These are phyloP conservation scores for Lactifluus rugatus DNA, from an alignment of 768 basidiomycete genomes.

Conservation along the genomic window DNA sequence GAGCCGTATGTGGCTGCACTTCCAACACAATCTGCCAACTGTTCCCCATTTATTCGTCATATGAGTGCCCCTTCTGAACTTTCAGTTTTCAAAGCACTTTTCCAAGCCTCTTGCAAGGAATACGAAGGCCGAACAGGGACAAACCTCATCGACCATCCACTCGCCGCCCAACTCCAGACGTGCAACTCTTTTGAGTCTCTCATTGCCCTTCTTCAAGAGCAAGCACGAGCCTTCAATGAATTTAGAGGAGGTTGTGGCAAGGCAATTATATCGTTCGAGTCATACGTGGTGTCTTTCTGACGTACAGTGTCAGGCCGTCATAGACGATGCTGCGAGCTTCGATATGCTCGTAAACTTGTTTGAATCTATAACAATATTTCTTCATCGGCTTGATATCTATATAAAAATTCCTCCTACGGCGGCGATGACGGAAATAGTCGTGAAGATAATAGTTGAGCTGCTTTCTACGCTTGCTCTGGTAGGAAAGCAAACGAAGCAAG, in stretches of 20 bases:
- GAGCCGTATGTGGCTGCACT: too few relatives aligned
- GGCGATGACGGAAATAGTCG: not conserved
- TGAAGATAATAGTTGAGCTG: not conserved
- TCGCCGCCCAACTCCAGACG: not conserved
- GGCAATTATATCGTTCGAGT: not conserved
- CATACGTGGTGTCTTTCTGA: not conserved
- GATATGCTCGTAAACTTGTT: not conserved
- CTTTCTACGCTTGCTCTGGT: not conserved
- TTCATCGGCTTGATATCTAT: not conserved
- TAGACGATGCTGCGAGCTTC: not conserved
- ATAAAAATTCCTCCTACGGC: not conserved
- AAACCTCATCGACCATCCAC: not conserved
- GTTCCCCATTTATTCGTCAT: not conserved
- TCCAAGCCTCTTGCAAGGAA: not conserved
- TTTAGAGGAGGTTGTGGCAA: not conserved
- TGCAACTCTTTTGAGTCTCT: not conserved
- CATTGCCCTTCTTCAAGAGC: not conserved
- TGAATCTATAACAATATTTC: not conserved
- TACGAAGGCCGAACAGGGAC: not conserved
- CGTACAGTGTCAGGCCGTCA: not conserved
- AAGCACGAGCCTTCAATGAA: not conserved
- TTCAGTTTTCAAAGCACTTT: not conserved
- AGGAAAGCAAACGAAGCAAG: not conserved
- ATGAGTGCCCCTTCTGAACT: not conserved
- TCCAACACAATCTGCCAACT: not conserved